Conservation (phyloP, 2,329 filamentous ascomycete species). For the Monosporascus sp. region DNA sequence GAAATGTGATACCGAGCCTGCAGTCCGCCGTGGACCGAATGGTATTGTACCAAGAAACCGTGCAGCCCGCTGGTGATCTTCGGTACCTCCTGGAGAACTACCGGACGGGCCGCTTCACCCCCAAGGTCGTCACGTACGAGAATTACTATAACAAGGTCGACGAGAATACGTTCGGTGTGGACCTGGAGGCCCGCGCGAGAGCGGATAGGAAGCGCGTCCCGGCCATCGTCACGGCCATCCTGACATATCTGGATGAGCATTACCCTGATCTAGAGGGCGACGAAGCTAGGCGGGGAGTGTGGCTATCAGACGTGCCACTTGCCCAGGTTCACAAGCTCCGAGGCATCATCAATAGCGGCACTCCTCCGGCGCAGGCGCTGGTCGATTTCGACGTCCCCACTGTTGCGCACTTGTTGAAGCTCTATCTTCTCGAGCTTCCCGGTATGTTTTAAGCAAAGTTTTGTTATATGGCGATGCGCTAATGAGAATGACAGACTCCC, state of each 20-base stretch:
- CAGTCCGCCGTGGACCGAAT: conserved; percentile 97
- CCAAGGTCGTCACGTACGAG: conserved; percentile 88
- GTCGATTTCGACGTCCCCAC: conserved; percentile 90
- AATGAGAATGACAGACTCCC: conserved; percentile 61
- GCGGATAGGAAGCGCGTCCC: conserved; percentile 95
- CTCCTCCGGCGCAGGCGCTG: conserved; percentile 66
- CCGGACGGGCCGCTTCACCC: conserved; percentile 86
- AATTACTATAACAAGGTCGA: conserved; percentile 99
- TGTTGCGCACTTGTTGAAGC: conserved; percentile 84
- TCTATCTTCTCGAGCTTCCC: conserved; percentile 92
- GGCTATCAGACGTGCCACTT: conserved; percentile 88
- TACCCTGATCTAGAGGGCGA: conserved; percentile 97
- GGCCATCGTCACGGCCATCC: conserved; percentile 81
- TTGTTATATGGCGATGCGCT: conserved; percentile 11
- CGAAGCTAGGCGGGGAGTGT: conserved; percentile 84
- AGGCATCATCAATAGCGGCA: conserved; percentile 79
- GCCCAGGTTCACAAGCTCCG: conserved; percentile 80
- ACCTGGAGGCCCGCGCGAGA: conserved; percentile 89
- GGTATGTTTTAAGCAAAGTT: conserved; percentile 48
- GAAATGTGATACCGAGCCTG: conserved; percentile 94
- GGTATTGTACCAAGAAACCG: conserved; percentile 98
- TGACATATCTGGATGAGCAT: conserved; percentile 93
- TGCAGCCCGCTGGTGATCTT: conserved; percentile 87
- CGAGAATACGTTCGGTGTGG: conserved; percentile 95
- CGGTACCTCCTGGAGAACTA: conserved; percentile 96